Percentiles rank a stretch among this genome's conserved stretches.
Evolutionary conservation across 768 basidiomycete species (phyloP).

Genomic region (Termitomyces sp.): DNA sequence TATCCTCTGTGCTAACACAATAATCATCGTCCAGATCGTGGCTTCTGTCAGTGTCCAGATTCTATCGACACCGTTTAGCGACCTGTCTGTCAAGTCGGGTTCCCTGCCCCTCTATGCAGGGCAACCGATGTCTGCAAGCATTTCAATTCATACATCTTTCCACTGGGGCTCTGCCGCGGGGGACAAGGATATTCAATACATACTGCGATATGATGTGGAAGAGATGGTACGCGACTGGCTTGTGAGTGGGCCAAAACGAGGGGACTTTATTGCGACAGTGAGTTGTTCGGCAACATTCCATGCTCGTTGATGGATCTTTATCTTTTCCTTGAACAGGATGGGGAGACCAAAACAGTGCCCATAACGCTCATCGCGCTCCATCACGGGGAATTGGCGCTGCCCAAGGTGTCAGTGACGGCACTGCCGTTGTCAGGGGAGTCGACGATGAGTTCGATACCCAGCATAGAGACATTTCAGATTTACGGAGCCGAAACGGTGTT

Average conservation of each 20-base stretch:
- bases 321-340: slow-evolving; percentile 42
- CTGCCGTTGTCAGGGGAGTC: slow-evolving; percentile 38
- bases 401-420: slow-evolving; percentile 62
- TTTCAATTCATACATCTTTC: slow-evolving; percentile 68
- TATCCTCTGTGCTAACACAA: slow-evolving; percentile 1
- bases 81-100: slow-evolving; percentile 18
- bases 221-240: slow-evolving; percentile 84
- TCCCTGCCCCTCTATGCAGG: slow-evolving; percentile 68
- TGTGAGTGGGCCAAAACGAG: slow-evolving; percentile 82
- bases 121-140: slow-evolving; percentile 68
- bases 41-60: slow-evolving; percentile 53
- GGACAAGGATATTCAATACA: slow-evolving; percentile 36
- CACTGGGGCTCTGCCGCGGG: slow-evolving; percentile 60
- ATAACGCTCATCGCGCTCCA: slow-evolving; percentile 84
- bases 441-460: slow-evolving; percentile 60
- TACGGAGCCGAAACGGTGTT: slow-evolving; percentile 79
- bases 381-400: slow-evolving; percentile 75
- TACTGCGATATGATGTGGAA: slow-evolving; percentile 76
- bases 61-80: slow-evolving; percentile 37
- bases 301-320: not conserved
- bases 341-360: slow-evolving; percentile 47
- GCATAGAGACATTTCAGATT: slow-evolving; percentile 74
- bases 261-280: slow-evolving; percentile 74
- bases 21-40: slow-evolving; percentile 44
- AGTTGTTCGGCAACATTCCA: slow-evolving; percentile 13